Percentiles rank a stretch among this genome's conserved stretches.
Evolutionary conservation across 2,329 filamentous ascomycete genomes (phyloP).

Genomic region (Paraphoma chrysanthemicola): DNA sequence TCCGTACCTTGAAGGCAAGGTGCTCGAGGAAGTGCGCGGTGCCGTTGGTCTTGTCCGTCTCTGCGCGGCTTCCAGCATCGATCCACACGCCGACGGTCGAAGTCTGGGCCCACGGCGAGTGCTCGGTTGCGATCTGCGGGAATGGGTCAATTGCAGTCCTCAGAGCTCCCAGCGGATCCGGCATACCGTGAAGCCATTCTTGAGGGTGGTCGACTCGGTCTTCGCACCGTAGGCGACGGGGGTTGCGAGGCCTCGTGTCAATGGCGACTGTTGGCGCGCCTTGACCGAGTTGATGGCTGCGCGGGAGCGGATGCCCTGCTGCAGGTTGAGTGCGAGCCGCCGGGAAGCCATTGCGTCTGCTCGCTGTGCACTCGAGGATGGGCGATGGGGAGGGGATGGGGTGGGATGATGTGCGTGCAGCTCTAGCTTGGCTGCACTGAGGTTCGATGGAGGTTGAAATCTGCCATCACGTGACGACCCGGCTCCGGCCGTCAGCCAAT

Average conservation of each 20-base stretch:
- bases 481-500: conserved; percentile 24
- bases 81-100: conserved; percentile 99
- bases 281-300: conserved; percentile 78
- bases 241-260: conserved; percentile 89
- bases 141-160: conserved; percentile 42
- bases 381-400: conserved; percentile 36
- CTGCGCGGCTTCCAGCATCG: conserved; percentile 95
- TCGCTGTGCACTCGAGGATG: conserved; percentile 33
- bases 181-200: conserved; percentile 93
- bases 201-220: conserved; percentile 94
- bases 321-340: conserved; percentile 94
- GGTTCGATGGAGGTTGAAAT: conserved; percentile 32
- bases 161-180: conserved; percentile 12
- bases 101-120: conserved; percentile 97
- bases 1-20: conserved; percentile 93
- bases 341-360: conserved; percentile 82
- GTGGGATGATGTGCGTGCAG: conserved; percentile 28
- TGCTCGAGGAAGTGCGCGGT: conserved; percentile 99
- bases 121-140: conserved; percentile 89
- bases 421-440: conserved; percentile 31
- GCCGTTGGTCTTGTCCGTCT: conserved; percentile 98
- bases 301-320: conserved; percentile 87
- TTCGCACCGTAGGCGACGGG: conserved; percentile 76
- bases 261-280: conserved; percentile 59
- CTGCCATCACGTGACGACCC: conserved; percentile 28